Evolutionary conservation across 371 early-diverging fungal species (phyloP).

Genomic region (Furculomyces boomerangus): DNA sequence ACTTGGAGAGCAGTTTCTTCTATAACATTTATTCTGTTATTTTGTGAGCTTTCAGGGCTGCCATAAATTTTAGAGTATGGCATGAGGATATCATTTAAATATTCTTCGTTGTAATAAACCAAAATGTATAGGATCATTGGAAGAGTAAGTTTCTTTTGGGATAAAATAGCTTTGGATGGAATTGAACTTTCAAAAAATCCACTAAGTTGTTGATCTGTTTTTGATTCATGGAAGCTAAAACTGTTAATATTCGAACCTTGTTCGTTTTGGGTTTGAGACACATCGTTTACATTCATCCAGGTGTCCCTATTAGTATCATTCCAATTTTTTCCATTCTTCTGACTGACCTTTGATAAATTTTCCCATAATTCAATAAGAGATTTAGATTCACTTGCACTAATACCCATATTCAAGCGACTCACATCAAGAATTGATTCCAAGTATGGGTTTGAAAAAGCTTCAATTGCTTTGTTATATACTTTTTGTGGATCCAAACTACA

Average conservation of each 20-base stretch:
- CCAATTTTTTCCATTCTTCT: not conserved
- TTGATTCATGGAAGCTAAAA: not conserved
- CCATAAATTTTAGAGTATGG: not conserved
- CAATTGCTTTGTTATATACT: slow-evolving; percentile 22
- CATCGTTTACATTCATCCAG: not conserved
- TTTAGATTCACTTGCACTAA: slow-evolving; percentile 14
- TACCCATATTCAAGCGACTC: slow-evolving; percentile 18
- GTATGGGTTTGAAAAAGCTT: slow-evolving; percentile 15
- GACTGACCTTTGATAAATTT: too few relatives aligned
- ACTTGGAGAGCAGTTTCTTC: slow-evolving; percentile 25
- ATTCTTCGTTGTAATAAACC: slow-evolving; percentile 21
- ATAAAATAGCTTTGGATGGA: not conserved
- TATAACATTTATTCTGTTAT: slow-evolving; percentile 19
- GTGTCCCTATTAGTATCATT: not conserved
- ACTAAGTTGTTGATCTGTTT: not conserved
- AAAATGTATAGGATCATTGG: slow-evolving; percentile 23
- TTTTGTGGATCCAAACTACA: slow-evolving; percentile 23
- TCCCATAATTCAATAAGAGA: slow-evolving; percentile 17
- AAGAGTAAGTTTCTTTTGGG: slow-evolving; percentile 10
- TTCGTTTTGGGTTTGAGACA: slow-evolving; percentile 9
- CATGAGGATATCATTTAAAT: slow-evolving; percentile 1
- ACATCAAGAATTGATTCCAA: slow-evolving; percentile 19
- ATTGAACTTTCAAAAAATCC: slow-evolving; percentile 3
- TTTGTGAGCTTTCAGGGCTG: not conserved
- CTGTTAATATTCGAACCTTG: not conserved